Evolutionary conservation across 1,139 yeast species (phyloP).

Genomic region (Magnusiomyces tetraspermus): DNA sequence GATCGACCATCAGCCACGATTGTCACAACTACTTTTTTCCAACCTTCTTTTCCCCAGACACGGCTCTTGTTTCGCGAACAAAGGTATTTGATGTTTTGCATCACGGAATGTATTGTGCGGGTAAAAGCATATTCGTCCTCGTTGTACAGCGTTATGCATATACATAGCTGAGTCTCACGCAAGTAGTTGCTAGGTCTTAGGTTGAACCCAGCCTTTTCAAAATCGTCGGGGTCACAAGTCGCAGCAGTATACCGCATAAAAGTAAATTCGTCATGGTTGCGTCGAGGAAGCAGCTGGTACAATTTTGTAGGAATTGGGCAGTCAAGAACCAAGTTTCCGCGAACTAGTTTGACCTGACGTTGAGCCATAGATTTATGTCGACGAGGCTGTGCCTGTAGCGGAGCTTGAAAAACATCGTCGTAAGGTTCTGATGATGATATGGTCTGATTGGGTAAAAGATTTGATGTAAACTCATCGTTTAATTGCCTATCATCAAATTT

Average conservation of each 20-base stretch:
- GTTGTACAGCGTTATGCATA: conserved; percentile 93
- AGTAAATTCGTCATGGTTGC: conserved; percentile 85
- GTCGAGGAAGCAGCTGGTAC: conserved; percentile 63
- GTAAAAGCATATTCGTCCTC: conserved; percentile 85
- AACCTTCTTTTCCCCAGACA: conserved; percentile 90
- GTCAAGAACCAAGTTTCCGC: conserved; percentile 77
- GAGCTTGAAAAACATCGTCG: conserved; percentile 28
- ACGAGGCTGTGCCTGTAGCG: conserved; percentile 46
- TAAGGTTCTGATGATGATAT: conserved; percentile 23
- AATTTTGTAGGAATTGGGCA: conserved; percentile 89
- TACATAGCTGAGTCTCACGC: conserved; percentile 79
- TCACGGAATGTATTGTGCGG: conserved; percentile 85
- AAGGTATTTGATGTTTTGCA: conserved; percentile 82
- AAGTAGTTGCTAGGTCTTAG: conserved; percentile 74
- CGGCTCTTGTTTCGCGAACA: conserved; percentile 70
- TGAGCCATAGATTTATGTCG: conserved; percentile 50
- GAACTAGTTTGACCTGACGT: conserved; percentile 56
- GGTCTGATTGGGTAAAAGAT: conserved; percentile 21
- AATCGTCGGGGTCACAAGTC: conserved; percentile 81
- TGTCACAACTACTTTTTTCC: conserved; percentile 90
- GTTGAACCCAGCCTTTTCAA: conserved; percentile 69
- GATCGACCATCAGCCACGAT: conserved; percentile 91
- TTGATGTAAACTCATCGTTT: conserved; percentile 23
- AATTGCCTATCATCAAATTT: no score
- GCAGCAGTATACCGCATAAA: conserved; percentile 94